Evolutionary conservation across 306 rosid species (phyloP), one percentile per base, ranked within the genome.

Genomic region (Lathyrus aphaca): DNA sequence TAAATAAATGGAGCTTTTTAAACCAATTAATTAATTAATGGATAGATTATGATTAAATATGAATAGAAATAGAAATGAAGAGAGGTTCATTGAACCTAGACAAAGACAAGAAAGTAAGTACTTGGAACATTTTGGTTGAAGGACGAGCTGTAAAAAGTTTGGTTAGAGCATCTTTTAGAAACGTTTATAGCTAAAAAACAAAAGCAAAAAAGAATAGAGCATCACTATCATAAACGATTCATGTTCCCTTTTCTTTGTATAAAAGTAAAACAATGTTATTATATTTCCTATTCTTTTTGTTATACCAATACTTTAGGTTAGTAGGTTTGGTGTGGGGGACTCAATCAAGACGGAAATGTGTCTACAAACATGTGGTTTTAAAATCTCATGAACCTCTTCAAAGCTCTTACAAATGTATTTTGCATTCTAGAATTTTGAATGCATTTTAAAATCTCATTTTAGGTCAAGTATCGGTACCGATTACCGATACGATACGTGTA

Each of bases 61-160:
- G 5, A 21, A 40, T 40, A 63, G 11, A 21, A 21, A 6, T 40
- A 42, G 10, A 37, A 10, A 6, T 0, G 14, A 46, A 3, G 58
- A 60, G n/a, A 54, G 23, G 39, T 84, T 77, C 85, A 80, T 62
- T 82, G 92, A 87, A 87, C 84, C 87, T 87, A 65, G 89, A 72
- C 82, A 54, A 7, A 53, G 4, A 10, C 23, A 17, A 49, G 18
- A 21, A 38, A n/a, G 5, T 17, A 29, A 30, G 66, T 56, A 44
- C 29, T 7, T 23, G 29, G 44, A 62, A 53, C 43, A 44, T 19
- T 49, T 35, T 16, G 74, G 51, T 48, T 49, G 35, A 19, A 17
- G 64, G 40, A 70, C 42, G 18, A 18, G 81, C 60, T 61, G 81
- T 69, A 70, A 37, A 29, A 74, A 56, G 73, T 67, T 67, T 67